phyloP scores from a whole-genome alignment of 495 filamentous ascomycete species.

The Collariella sp. region DNA sequence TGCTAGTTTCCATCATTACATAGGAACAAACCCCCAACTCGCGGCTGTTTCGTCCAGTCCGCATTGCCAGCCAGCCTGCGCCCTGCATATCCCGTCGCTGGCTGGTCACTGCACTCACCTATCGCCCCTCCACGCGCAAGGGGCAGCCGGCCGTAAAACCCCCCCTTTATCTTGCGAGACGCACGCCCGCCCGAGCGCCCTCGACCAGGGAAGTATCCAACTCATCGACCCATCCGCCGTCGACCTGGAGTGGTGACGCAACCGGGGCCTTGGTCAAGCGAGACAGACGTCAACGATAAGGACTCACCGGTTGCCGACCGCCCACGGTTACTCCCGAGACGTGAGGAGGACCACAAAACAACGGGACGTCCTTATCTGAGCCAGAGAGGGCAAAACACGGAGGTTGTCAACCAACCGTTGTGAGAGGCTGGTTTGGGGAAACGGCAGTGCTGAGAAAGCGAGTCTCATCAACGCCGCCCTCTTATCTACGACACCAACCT shows the following conservation, averaged over 20 bases:
- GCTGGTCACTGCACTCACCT: background rate
- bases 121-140: background rate
- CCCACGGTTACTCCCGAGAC: background rate
- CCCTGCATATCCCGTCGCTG: constrained; percentile 15
- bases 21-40: constrained; percentile 25
- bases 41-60: constrained; percentile 7
- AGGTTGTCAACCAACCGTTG: background rate
- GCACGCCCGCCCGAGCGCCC: background rate
- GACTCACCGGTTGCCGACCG: background rate
- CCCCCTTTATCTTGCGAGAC: constrained; percentile 2
- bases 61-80: constrained; percentile 13
- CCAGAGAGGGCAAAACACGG: background rate
- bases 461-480: background rate
- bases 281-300: constrained; percentile 11
- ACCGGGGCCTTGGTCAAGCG: background rate
- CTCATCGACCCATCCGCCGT: background rate
- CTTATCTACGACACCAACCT: background rate
- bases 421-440: constrained; percentile 1
- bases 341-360: background rate
- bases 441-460: background rate
- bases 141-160: background rate
- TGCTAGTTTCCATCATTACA: constrained; percentile 43
- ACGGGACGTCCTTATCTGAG: background rate
- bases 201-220: background rate
- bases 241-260: background rate